Evolutionary conservation across 2,329 filamentous ascomycete genomes (phyloP), one percentile per base, ranked within the genome.

Genomic region (Thielaviopsis cerberus): DNA sequence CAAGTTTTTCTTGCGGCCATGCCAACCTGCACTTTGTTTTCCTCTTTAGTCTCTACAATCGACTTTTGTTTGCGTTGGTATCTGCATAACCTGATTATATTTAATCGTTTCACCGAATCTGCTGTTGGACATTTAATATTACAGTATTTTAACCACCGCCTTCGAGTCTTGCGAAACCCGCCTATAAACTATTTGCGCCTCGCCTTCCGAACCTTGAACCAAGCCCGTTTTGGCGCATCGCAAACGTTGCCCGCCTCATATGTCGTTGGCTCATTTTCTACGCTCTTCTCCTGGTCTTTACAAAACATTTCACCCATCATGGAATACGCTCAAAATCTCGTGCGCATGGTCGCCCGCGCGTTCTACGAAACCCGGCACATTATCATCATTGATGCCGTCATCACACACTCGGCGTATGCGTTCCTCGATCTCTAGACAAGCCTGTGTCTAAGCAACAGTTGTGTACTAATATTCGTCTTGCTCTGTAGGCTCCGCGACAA

Each of bases 331-430:
- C 74, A 89, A 69, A 83, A 84, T 48, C 82, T 97, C 63, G 82
- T 97, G 66, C 87, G 90, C 70, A 92, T 84, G 57, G 86, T 89
- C 45, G 85, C 83, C 66, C 86, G 89, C 68, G 83, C 87, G 59
- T 94, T 95, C 73, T 94, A 92, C 71, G 79, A 86, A 63, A 88
- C 85, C 37, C 85, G 88, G 66, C 85, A 92, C 66, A 83, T 92
- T 62, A 77, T 94, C 53, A 82, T 94, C 53, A 76, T 94, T 57
- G 89, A 95, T 75, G 87, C 89, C 62, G 78, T 95, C 63, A 83
- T 91, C 67, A 80, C 88, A 58, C 89, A 95, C 70, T 87, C 85
- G 67, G 72, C 74, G 79, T 96, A 67, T 75, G 87, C 65, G 20
- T 53, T 50, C 30, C 56, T 54, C 27, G 50, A 51, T 54, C n/a